Percentiles rank a stretch among this genome's conserved stretches.
Evolutionary conservation across 2,329 filamentous ascomycete genomes (phyloP).

Genomic region (Diplodia mutila): DNA sequence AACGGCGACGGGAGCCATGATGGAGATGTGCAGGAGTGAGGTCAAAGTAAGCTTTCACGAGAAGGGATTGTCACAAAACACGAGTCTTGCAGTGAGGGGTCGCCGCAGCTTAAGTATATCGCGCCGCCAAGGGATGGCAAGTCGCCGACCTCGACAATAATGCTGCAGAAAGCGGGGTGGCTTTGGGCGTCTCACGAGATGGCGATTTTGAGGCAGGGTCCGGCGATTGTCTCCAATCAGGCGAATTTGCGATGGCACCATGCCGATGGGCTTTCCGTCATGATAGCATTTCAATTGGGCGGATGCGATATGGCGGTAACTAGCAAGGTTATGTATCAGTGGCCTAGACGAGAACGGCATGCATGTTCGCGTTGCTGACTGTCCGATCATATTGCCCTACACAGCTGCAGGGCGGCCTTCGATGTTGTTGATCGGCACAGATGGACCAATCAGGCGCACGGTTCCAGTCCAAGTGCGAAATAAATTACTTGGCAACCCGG

Average conservation of each 20-base stretch:
- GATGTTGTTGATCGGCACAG: not conserved
- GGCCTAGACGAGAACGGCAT: not conserved
- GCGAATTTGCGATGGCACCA: constrained; percentile 13
- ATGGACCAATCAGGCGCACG: not conserved
- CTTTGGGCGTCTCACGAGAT: constrained; percentile 8
- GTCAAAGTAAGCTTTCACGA: constrained; percentile 8
- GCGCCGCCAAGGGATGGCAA: constrained; percentile 13
- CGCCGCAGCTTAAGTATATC: constrained; percentile 13
- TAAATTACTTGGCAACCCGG: not conserved
- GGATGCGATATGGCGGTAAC: constrained; percentile 7
- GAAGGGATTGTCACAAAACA: not conserved
- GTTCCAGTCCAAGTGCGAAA: not conserved
- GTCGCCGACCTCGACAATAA: not conserved
- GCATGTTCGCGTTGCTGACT: constrained; percentile 7
- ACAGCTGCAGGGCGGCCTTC: not conserved
- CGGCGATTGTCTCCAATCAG: constrained; percentile 20
- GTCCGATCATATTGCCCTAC: too few species aligned
- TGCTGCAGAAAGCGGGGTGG: constrained; percentile 20
- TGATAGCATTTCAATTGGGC: not conserved
- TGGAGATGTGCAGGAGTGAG: not conserved
- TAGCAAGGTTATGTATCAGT: not conserved
- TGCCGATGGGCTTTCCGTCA: constrained; percentile 20
- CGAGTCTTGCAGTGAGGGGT: not conserved
- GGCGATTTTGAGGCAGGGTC: not conserved
- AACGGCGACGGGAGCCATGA: constrained; percentile 25